Conservation (phyloP, 2,329 filamentous ascomycete genomes). For the Phyllosticta citrichinensis region DNA sequence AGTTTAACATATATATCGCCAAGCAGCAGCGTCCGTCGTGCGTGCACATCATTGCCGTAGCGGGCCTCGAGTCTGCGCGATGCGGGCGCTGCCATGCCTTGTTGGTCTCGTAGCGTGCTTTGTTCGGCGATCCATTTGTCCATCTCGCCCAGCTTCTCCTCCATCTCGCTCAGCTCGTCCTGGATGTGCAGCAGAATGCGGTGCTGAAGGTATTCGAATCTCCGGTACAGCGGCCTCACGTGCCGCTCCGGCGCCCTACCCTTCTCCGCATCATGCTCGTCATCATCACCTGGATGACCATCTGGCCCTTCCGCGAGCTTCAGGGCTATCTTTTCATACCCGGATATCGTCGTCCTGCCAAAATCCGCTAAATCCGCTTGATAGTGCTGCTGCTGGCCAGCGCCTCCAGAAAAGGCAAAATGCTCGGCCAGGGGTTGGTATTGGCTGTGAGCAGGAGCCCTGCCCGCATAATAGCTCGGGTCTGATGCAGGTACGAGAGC, state of each 20-base stretch:
- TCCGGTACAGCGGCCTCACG: conserved; percentile 61
- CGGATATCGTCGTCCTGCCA: conserved; percentile 22
- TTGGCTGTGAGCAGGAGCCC: conserved; percentile 4
- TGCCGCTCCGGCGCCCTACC: not conserved
- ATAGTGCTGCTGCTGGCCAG: conserved; percentile 1
- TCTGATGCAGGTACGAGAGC: conserved; percentile 6
- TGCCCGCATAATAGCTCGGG: conserved; percentile 3
- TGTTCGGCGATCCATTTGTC: conserved; percentile 49
- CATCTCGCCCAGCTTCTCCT: conserved; percentile 62
- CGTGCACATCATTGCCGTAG: conserved; percentile 47
- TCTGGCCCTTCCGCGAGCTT: conserved; percentile 24
- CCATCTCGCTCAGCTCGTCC: conserved; percentile 72
- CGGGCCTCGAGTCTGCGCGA: conserved; percentile 49
- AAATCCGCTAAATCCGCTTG: conserved; percentile 13
- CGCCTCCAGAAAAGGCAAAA: not conserved
- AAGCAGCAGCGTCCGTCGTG: conserved; percentile 50
- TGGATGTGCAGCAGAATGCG: conserved; percentile 73
- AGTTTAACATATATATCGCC: conserved; percentile 56
- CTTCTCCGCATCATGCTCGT: not conserved
- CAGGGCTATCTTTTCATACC: conserved; percentile 29
- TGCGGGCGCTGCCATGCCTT: conserved; percentile 36
- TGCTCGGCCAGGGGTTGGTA: not conserved
- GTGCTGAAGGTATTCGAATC: conserved; percentile 74
- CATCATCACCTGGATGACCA: conserved; percentile 12
- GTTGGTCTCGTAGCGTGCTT: conserved; percentile 9